These are phyloP conservation scores for Leucocoprinus leucothites DNA, from an alignment of 768 basidiomycete species.

Conservation along the genomic window DNA sequence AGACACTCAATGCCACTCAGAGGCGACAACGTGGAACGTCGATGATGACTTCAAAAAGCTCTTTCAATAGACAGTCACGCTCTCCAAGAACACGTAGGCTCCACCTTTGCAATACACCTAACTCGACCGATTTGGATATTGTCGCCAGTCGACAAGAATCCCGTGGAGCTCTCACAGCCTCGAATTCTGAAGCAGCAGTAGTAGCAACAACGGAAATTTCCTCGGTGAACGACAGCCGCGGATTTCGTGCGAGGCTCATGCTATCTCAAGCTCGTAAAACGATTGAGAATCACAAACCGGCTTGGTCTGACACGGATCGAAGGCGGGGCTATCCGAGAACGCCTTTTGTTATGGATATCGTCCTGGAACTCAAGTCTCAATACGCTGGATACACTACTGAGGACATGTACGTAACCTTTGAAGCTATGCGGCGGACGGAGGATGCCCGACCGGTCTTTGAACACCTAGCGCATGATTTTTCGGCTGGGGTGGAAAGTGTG, in stretches of 20 bases:
- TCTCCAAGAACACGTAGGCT: not conserved
- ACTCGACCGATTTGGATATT: not conserved
- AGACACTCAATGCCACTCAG: not conserved
- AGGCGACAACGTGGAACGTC: not conserved
- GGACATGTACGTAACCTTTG: slow-evolving; percentile 19
- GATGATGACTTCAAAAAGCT: not conserved
- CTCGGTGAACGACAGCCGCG: not conserved
- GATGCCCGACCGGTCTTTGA: slow-evolving; percentile 14
- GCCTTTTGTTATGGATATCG: slow-evolving; percentile 44
- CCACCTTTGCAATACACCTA: not conserved
- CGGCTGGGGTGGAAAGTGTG: slow-evolving; percentile 26
- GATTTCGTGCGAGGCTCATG: slow-evolving; percentile 11
- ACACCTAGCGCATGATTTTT: slow-evolving; percentile 21
- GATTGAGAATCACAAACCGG: slow-evolving; percentile 15
- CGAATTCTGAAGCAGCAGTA: not conserved
- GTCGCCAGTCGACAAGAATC: not conserved
- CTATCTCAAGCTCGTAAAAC: slow-evolving; percentile 27
- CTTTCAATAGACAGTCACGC: not conserved
- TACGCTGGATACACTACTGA: slow-evolving; percentile 25
- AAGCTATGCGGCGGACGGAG: slow-evolving; percentile 1
- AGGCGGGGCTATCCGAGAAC: slow-evolving; percentile 24
- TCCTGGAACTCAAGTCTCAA: slow-evolving; percentile 37
- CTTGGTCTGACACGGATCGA: slow-evolving; percentile 2
- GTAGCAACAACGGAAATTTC: not conserved
- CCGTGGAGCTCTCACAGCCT: not conserved